A percentile compares a stretch with the other conserved stretches of the same genome.
Evolutionary conservation across 805 yeast species (phyloP).

Genomic region (Kodamaea neixiangensis): DNA sequence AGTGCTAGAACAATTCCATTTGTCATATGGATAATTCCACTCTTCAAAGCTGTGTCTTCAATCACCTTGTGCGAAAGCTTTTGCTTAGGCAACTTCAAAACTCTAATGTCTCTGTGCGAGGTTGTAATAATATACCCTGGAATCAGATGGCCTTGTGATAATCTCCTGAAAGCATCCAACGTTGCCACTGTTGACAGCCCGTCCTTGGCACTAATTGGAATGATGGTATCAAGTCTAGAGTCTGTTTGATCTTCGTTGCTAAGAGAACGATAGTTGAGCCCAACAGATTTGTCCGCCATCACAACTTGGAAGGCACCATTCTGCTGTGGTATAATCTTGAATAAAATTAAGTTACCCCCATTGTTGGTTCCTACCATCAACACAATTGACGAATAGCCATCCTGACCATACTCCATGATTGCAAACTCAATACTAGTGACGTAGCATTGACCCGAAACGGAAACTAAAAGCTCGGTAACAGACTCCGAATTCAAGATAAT

Average conservation of each 20-base stretch:
- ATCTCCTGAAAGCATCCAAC: slow-evolving; percentile 53
- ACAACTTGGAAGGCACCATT: slow-evolving; percentile 62
- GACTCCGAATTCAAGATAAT: slow-evolving; percentile 48
- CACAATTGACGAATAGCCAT: slow-evolving; percentile 69
- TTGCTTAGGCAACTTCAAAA: slow-evolving; percentile 58
- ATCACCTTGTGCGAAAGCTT: slow-evolving; percentile 66
- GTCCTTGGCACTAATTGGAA: slow-evolving; percentile 56
- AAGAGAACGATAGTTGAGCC: slow-evolving; percentile 33
- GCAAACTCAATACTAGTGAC: slow-evolving; percentile 73
- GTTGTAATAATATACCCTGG: slow-evolving; percentile 62
- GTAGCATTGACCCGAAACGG: slow-evolving; percentile 31
- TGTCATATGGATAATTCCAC: slow-evolving; percentile 52
- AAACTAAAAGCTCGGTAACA: slow-evolving; percentile 30
- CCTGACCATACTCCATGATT: slow-evolving; percentile 66
- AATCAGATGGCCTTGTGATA: slow-evolving; percentile 61
- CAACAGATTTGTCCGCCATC: slow-evolving; percentile 44
- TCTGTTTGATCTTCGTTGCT: slow-evolving; percentile 40
- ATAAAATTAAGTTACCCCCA: slow-evolving; percentile 68
- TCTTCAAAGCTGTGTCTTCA: slow-evolving; percentile 45
- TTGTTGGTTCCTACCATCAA: slow-evolving; percentile 73
- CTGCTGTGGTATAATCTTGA: slow-evolving; percentile 62
- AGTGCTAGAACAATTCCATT: slow-evolving; percentile 51
- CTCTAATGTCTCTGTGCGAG: slow-evolving; percentile 61
- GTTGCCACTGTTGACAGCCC: slow-evolving; percentile 72
- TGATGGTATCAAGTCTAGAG: slow-evolving; percentile 53